These are phyloP conservation scores for Metschnikowia cubensis DNA, from an alignment of 805 yeast genomes.

Conservation along the genomic window DNA sequence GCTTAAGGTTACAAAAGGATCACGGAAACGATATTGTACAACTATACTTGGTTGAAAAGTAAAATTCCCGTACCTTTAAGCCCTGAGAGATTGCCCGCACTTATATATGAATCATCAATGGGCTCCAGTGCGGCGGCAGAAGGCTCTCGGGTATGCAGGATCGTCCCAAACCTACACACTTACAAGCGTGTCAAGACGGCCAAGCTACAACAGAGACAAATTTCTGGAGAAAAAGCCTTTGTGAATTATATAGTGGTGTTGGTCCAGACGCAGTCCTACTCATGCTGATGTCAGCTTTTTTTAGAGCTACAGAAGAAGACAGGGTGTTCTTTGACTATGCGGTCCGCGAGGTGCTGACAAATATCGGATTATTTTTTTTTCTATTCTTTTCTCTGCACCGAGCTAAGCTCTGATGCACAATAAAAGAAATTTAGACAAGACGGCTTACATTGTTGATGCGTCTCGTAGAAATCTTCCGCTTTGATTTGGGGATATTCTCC, in stretches of 20 bases:
- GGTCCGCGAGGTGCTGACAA: conserved; percentile 3
- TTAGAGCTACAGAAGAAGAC: not conserved
- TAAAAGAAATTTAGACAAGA: not conserved
- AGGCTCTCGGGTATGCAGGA: not conserved
- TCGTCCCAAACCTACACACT: not conserved
- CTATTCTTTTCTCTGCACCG: not conserved
- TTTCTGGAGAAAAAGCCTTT: not conserved
- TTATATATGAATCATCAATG: not conserved
- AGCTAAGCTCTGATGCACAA: not conserved
- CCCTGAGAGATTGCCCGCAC: not conserved
- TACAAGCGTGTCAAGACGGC: not conserved
- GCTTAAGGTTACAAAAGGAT: not conserved
- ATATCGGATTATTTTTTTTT: not conserved
- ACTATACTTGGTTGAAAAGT: not conserved
- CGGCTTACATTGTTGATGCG: not conserved
- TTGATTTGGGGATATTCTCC: not conserved
- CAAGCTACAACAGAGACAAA: not conserved
- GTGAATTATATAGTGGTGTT: not conserved
- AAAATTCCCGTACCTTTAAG: not conserved
- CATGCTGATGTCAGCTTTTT: not conserved
- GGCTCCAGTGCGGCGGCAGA: not conserved
- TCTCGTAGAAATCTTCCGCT: not conserved
- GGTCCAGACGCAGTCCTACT: too few species aligned
- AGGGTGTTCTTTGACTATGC: not conserved
- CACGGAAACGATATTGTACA: not conserved